Evolutionary conservation across 129 eudicot genomes (phyloP).

Genomic region (Saussurea involucrata): DNA sequence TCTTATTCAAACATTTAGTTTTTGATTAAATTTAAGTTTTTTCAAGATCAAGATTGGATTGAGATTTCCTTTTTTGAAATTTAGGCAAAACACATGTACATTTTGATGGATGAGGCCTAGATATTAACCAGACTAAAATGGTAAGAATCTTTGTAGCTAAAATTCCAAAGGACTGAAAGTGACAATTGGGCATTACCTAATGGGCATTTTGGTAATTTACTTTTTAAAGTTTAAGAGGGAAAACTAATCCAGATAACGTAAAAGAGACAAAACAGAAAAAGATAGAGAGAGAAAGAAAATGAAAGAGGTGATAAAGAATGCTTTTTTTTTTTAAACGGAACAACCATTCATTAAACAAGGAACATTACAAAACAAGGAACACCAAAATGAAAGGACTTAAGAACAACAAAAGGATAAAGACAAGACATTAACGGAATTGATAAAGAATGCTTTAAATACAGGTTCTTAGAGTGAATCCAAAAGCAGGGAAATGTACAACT

Average conservation of each 20-base stretch:
- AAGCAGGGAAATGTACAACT: conserved; percentile 39
- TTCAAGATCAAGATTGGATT: not conserved
- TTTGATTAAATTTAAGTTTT: not conserved
- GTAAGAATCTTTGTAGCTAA: not conserved
- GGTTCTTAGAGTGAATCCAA: conserved; percentile 29
- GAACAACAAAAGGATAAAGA: too few relatives aligned
- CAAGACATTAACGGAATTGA: too few relatives aligned
- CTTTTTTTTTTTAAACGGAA: too few relatives aligned
- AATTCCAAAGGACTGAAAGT: conserved; percentile 8
- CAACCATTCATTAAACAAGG: too few relatives aligned
- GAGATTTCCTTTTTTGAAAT: not conserved
- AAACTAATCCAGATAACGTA: conserved; percentile 9
- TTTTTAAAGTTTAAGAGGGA: conserved; percentile 23
- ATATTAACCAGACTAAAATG: not conserved
- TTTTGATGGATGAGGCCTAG: not conserved
- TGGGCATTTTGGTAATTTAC: conserved; percentile 7
- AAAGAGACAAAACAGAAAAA: conserved; percentile 12
- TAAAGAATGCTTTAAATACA: conserved; percentile 29
- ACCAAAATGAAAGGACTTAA: too few relatives aligned
- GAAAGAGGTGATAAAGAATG: conserved; percentile 38
- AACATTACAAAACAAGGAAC: too few relatives aligned
- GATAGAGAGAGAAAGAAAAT: conserved; percentile 27
- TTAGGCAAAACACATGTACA: not conserved
- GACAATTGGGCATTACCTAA: not conserved
- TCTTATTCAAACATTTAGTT: too few relatives aligned